Percentiles rank a stretch among this genome's conserved stretches.
Conservation (phyloP, 805 yeast species). For the Saccharomycopsis sp. region DNA sequence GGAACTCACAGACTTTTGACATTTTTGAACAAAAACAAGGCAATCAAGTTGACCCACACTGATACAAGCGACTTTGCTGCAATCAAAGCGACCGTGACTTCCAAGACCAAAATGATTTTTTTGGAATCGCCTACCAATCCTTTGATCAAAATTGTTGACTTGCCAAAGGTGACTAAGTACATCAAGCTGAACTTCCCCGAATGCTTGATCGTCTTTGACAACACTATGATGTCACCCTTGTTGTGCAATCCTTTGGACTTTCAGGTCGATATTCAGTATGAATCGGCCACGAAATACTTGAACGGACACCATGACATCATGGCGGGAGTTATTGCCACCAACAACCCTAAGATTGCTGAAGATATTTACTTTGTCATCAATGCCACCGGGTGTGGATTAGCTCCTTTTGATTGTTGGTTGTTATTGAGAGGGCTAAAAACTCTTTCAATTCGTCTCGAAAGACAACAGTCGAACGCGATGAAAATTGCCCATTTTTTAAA, state of each 20-base stretch:
- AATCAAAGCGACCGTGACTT: conserved; percentile 49
- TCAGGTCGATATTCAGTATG: conserved; percentile 89
- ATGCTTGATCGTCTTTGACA: conserved; percentile 76
- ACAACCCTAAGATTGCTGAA: conserved; percentile 57
- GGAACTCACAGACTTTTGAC: conserved; percentile 86
- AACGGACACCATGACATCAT: conserved; percentile 95
- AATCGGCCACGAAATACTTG: conserved; percentile 86
- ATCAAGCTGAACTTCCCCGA: conserved; percentile 66
- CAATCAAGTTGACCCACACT: conserved; percentile 61
- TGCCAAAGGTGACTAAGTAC: conserved; percentile 54
- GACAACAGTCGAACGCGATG: conserved; percentile 78
- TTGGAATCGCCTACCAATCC: conserved; percentile 95
- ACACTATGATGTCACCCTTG: conserved; percentile 95
- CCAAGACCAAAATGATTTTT: conserved; percentile 66
- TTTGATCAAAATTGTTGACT: conserved; percentile 78
- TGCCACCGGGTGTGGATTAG: conserved; percentile 84
- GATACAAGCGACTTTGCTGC: conserved; percentile 72
- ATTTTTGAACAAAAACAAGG: conserved; percentile 56
- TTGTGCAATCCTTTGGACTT: conserved; percentile 77
- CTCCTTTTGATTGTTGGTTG: conserved; percentile 92
- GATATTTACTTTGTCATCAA: conserved; percentile 71
- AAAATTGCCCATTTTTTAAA: conserved; percentile 70
- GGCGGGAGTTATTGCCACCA: conserved; percentile 88
- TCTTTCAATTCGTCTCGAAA: conserved; percentile 74
- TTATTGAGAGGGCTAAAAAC: conserved; percentile 85